Conservation (phyloP, 148 eudicot species). For the Rhododendron ferrugineum region DNA sequence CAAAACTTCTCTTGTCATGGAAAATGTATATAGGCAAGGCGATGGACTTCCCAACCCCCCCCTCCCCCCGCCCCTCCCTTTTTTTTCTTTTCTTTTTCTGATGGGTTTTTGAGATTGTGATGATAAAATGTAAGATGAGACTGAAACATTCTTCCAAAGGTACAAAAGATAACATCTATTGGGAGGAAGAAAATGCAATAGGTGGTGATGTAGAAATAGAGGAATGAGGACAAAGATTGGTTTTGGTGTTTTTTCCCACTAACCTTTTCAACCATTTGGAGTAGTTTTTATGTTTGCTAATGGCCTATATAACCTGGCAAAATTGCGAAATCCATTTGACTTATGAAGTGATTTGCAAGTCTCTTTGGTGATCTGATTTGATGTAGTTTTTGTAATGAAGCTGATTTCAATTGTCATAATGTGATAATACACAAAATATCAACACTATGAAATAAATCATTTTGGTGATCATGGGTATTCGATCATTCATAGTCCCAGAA, state of each 20-base stretch:
- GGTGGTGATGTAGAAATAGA: background rate
- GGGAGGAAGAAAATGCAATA: background rate
- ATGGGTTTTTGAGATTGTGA: background rate
- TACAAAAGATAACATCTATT: background rate
- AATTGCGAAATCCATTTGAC: background rate
- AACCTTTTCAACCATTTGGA: no score
- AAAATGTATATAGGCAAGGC: no score
- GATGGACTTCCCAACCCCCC: no score
- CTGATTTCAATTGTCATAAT: background rate
- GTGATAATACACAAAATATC: background rate
- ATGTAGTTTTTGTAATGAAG: background rate
- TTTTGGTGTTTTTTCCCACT: background rate
- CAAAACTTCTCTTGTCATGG: no score
- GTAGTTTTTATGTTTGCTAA: no score
- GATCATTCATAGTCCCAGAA: background rate
- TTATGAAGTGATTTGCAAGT: background rate
- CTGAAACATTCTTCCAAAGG: conserved; percentile 17
- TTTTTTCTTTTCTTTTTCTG: no score
- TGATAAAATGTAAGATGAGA: background rate
- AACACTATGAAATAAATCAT: no score
- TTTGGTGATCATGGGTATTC: background rate
- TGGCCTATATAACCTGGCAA: background rate
- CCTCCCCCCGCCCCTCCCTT: no score
- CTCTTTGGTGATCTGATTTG: background rate
- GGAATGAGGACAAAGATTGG: background rate